These are phyloP conservation scores for Bipolaris cookei DNA, from an alignment of 2,329 filamentous ascomycete genomes.

Conservation along the genomic window DNA sequence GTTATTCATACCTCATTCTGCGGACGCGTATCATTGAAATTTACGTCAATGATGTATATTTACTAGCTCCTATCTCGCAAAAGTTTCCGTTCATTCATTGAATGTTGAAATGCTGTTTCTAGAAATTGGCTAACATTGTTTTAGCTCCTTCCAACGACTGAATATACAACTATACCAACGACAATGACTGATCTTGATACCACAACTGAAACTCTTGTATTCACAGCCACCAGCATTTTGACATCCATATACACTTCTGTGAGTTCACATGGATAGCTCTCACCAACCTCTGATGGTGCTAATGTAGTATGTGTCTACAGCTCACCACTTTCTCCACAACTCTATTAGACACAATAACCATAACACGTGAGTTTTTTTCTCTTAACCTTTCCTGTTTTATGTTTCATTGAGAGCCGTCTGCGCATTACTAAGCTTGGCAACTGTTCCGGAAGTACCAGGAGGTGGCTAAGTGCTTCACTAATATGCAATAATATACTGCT, in stretches of 20 bases:
- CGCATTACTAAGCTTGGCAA: too few relatives aligned
- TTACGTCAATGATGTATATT: background rate
- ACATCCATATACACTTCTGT: constrained; percentile 27
- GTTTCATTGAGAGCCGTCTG: background rate
- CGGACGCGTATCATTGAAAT: background rate
- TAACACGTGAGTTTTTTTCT: constrained; percentile 6
- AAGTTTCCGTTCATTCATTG: too few relatives aligned
- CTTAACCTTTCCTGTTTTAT: too few relatives aligned
- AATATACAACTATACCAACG: constrained; percentile 16
- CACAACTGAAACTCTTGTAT: constrained; percentile 20
- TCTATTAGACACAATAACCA: constrained; percentile 1
- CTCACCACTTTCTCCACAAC: constrained; percentile 14
- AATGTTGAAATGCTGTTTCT: background rate
- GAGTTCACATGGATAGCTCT: background rate
- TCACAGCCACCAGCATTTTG: constrained; percentile 25
- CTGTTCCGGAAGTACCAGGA: background rate
- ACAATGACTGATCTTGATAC: constrained; percentile 15
- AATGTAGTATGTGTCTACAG: background rate
- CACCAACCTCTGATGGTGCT: background rate
- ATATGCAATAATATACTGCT: too few relatives aligned
- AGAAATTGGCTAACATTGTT: background rate
- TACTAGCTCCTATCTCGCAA: too few relatives aligned
- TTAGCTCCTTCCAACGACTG: constrained; percentile 27
- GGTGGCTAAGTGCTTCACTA: background rate
- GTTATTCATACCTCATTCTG: background rate